A percentile compares a stretch with the other conserved stretches of the same genome.
phyloP scores from a whole-genome alignment of 169 alveolate species.

The Cryptosporidium andersoni region DNA sequence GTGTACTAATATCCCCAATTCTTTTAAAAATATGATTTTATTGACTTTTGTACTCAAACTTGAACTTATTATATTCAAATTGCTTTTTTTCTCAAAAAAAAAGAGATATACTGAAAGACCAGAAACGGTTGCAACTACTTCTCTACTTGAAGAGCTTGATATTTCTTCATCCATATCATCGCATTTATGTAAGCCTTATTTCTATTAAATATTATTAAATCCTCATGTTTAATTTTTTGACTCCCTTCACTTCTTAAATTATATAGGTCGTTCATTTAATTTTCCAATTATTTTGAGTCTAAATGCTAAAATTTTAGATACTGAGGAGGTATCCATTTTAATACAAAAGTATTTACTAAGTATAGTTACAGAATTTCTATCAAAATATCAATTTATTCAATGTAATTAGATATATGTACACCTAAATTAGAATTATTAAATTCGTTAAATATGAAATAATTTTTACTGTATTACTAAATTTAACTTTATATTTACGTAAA shows the following conservation, averaged over 20 bases:
- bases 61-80: background rate
- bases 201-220: background rate
- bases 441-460: too few relatives aligned
- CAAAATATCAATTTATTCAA: too few relatives aligned
- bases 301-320: conserved; percentile 1
- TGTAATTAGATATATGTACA: too few relatives aligned
- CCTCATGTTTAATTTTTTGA: background rate
- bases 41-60: background rate
- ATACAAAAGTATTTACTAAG: too few relatives aligned
- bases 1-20: too few relatives aligned
- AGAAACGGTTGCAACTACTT: conserved; percentile 15
- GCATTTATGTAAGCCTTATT: conserved; percentile 34
- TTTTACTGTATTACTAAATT: too few relatives aligned
- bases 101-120: background rate
- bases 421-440: too few relatives aligned
- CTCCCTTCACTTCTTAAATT: background rate
- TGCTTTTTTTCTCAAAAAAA: background rate
- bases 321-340: too few relatives aligned
- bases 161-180: conserved; percentile 33
- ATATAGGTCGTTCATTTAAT: conserved; percentile 11
- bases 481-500: too few relatives aligned
- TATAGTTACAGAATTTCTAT: too few relatives aligned
- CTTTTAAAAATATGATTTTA: too few relatives aligned
- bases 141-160: conserved; percentile 43
- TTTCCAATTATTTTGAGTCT: conserved; percentile 16